Evolutionary conservation across 148 eudicot species (phyloP), one percentile per base, ranked within the genome.

Genomic region (Agrostemma githago): DNA sequence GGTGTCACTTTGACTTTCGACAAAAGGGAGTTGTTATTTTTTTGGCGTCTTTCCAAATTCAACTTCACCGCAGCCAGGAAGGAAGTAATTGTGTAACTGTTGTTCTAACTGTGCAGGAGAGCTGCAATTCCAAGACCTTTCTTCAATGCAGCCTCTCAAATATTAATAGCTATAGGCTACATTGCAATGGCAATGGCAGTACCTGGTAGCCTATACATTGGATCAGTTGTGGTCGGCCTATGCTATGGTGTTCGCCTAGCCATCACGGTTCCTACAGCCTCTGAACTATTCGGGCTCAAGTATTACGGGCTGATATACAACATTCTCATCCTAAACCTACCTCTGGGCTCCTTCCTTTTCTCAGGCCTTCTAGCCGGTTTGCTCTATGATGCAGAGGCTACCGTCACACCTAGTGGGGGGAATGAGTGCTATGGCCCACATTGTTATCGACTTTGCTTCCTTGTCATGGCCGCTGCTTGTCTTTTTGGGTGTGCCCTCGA

Each of bases 161-260:
- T 95, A 48, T 57, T 95, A 4, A 77, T 95, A 83, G 89, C 91
- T 0, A 81, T 83, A 1, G 97, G 99, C 21, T 95, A 85, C 66
- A 73, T 87, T 2, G 37, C 83, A 15, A 84, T 95, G 91, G 99
- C 97, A 20, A 78, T 89, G 71, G 99, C 87, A 16, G 3, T 89
- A 58, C 92, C 99, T 0, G 97, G 99, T 0, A 87, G 97, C 21
- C 89, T 95, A 39, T 92, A 92, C 80, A 78, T 90, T 0, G 99
- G 97, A 37, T 90, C 97, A 11, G 80, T 85, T 40, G 75, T 90
- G 10, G 96, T 95, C 19, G 99, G 99, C 2, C 64, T 92, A 11
- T 92, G 97, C 87, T 92, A 92, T 21, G 99, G 99, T 2, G 89
- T 92, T 43, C 94, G 97, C 5, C 82, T 95, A 5, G 97, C 99